Evolutionary conservation across 306 rosid genomes (phyloP).

Genomic region (Rosa chinensis): DNA sequence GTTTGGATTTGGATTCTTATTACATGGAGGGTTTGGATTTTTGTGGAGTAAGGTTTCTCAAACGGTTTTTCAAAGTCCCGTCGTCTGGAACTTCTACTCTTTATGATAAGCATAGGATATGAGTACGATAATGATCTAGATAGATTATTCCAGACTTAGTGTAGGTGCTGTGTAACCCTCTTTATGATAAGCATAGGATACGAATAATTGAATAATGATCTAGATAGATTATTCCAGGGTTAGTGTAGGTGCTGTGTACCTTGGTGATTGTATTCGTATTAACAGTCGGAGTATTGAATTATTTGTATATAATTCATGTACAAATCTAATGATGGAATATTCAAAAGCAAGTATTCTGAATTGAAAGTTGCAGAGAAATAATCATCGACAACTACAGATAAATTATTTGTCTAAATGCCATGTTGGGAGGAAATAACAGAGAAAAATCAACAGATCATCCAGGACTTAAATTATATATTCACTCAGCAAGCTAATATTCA

Average conservation of each 20-base stretch:
- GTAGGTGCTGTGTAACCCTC: conserved; percentile 16
- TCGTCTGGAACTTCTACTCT: conserved; percentile 33
- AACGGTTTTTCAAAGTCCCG: conserved; percentile 53
- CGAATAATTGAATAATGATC: conserved; percentile 17
- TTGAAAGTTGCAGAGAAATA: neutral
- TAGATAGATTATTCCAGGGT: conserved; percentile 36
- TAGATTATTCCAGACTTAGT: conserved; percentile 30
- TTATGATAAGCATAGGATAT: conserved; percentile 35
- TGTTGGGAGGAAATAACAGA: neutral
- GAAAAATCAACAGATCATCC: neutral
- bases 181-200: conserved; percentile 34
- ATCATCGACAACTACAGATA: neutral
- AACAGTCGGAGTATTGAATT: neutral
- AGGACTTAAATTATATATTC: neutral
- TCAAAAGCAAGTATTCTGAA: neutral
- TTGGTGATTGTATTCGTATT: conserved; percentile 11
- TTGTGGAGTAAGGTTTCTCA: conserved; percentile 39
- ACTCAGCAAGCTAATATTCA: too few species aligned
- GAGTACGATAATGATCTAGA: conserved; percentile 28
- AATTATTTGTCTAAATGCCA: neutral
- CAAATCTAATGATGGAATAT: neutral
- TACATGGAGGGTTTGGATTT: conserved; percentile 40
- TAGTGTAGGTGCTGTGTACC: conserved; percentile 24
- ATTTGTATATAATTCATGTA: neutral
- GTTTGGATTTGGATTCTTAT: conserved; percentile 41